phyloP scores from a whole-genome alignment of 2,329 filamentous ascomycete species.

The Chaetomium globosum region DNA sequence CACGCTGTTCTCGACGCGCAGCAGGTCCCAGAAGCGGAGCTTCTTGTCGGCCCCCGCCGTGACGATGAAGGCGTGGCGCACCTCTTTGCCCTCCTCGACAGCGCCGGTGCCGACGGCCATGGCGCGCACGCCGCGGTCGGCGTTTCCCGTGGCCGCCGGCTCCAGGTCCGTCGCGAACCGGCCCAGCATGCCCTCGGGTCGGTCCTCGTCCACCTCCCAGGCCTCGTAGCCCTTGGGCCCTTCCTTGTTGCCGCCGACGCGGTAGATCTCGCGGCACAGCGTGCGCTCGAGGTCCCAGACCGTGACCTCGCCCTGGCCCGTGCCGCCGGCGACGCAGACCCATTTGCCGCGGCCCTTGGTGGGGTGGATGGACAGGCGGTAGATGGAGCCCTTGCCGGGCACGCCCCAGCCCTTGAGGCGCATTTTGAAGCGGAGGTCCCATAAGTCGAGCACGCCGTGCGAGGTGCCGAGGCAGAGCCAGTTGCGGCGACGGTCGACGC shows the following conservation, averaged over 20 bases:
- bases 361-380: slow-evolving; percentile 77
- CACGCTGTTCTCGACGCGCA: slow-evolving; percentile 73
- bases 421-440: slow-evolving; percentile 94
- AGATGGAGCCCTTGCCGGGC: slow-evolving; percentile 76
- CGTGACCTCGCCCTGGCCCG: slow-evolving; percentile 82
- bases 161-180: slow-evolving; percentile 79
- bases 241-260: slow-evolving; percentile 65
- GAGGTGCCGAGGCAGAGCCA: slow-evolving; percentile 92
- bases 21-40: slow-evolving; percentile 90
- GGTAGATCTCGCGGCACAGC: slow-evolving; percentile 85
- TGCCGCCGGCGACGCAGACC: slow-evolving; percentile 87
- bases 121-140: slow-evolving; percentile 71
- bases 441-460: slow-evolving; percentile 88
- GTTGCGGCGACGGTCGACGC: slow-evolving; percentile 79
- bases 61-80: slow-evolving; percentile 79
- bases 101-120: slow-evolving; percentile 73
- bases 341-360: slow-evolving; percentile 76
- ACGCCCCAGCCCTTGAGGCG: slow-evolving; percentile 87
- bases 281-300: slow-evolving; percentile 95
- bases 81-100: slow-evolving; percentile 60
- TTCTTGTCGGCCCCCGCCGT: slow-evolving; percentile 88
- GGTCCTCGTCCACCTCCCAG: slow-evolving; percentile 88
- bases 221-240: slow-evolving; percentile 71
- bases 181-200: slow-evolving; percentile 80
- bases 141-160: slow-evolving; percentile 55